phyloP scores from a whole-genome alignment of 2,329 filamentous ascomycete species.

The Microdochium trichocladiopsis region DNA sequence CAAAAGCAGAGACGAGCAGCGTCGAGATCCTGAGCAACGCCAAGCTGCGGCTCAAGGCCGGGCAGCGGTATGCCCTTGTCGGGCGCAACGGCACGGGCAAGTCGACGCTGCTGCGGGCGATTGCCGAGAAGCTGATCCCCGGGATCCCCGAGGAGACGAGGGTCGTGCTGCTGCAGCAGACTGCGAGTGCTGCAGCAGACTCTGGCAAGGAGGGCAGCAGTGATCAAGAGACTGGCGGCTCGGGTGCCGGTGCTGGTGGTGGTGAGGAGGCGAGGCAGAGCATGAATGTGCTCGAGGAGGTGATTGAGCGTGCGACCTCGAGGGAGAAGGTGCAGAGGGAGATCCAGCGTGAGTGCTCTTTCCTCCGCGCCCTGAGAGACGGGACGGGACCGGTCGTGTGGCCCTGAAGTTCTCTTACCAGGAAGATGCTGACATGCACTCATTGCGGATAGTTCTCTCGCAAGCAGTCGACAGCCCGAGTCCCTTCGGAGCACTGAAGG shows the following conservation, averaged over 20 bases:
- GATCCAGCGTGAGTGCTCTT: conserved; percentile 40
- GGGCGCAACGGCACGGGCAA: conserved; percentile 81
- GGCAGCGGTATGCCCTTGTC: conserved; percentile 68
- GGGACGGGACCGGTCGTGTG: too few relatives aligned
- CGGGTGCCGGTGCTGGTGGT: neutral
- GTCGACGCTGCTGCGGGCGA: conserved; percentile 66
- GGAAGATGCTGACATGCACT: neutral
- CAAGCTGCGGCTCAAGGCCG: conserved; percentile 64
- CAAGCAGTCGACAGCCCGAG: conserved; percentile 53
- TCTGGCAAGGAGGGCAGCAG: too few relatives aligned
- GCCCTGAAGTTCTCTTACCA: too few relatives aligned
- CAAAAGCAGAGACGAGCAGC: conserved; percentile 35
- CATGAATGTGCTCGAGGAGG: conserved; percentile 54
- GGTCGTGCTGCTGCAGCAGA: conserved; percentile 66
- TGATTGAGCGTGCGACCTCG: conserved; percentile 54
- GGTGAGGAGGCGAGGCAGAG: conserved; percentile 5
- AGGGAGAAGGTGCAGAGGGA: conserved; percentile 52
- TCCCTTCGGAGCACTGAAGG: conserved; percentile 48
- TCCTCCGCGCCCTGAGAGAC: too few relatives aligned
- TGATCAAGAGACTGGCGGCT: conserved; percentile 3
- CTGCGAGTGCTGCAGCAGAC: too few relatives aligned
- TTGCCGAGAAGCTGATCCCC: conserved; percentile 72
- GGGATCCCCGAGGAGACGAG: conserved; percentile 62
- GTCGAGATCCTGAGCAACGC: conserved; percentile 66
- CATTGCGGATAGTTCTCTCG: conserved; percentile 39